Percentiles rank a stretch among this genome's conserved stretches.
Conservation (phyloP, 805 yeast genomes). For the Teunomyces panamensis region DNA sequence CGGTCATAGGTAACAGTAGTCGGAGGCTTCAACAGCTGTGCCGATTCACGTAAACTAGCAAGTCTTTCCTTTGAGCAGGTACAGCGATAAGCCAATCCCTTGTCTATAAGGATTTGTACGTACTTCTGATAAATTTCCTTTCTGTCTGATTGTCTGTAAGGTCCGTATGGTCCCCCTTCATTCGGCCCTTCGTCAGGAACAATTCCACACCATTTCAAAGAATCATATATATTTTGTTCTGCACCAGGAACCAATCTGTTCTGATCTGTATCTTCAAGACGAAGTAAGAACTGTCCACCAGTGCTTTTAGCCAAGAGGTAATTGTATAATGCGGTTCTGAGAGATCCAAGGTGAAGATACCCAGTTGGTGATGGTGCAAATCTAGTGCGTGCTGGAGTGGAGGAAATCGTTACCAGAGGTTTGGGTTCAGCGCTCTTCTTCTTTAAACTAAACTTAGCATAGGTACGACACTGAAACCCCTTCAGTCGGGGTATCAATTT, state of each 20-base stretch:
- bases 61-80: conserved; percentile 81
- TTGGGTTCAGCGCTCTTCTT: conserved; percentile 7
- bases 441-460: conserved; percentile 6
- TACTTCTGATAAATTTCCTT: conserved; percentile 60
- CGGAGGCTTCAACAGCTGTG: conserved; percentile 75
- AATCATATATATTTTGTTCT: conserved; percentile 71
- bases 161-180: conserved; percentile 58
- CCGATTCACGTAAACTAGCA: conserved; percentile 63
- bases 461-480: conserved; percentile 2
- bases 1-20: conserved; percentile 92
- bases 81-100: conserved; percentile 82
- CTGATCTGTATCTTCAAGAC: conserved; percentile 93
- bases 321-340: conserved; percentile 91
- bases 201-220: conserved; percentile 75
- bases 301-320: conserved; percentile 77
- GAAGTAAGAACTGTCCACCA: conserved; percentile 72
- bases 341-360: conserved; percentile 84
- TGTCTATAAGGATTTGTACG: conserved; percentile 51
- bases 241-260: conserved; percentile 77
- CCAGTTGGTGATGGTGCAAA: conserved; percentile 99
- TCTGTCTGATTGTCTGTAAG: conserved; percentile 85
- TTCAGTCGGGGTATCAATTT: neutral
- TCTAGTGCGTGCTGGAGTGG: conserved; percentile 70
- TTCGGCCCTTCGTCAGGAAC: conserved; percentile 79
- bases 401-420: conserved; percentile 35